Evolutionary conservation across 257 asterid species (phyloP), one percentile per base, ranked within the genome.

Genomic region (Datura wrightii): DNA sequence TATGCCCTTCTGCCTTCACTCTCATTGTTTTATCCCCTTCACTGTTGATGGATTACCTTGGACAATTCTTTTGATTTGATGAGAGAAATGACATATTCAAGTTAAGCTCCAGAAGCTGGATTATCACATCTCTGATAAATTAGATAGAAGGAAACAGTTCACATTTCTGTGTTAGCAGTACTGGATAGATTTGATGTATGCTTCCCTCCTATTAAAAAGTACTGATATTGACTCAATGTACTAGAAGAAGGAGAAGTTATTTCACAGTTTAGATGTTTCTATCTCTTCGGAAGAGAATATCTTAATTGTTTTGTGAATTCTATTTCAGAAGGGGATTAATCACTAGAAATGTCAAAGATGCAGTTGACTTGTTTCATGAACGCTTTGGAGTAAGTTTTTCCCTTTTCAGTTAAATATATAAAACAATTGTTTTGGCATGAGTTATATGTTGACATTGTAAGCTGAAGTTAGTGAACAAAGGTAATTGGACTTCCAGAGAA

Each of bases 291-390:
- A 65, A 82, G 59, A 36, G 14, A 67, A 19, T 55, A 37, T 50
- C 37, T 53, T 66, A 4, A 67, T 53, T 54, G 53, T 83, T 83
- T 50, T 65, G 42, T 85, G 59, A 60, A 79, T 76, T 42, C 79
- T 44, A 86, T 89, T 90, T 82, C 93, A 96, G 99, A 89, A 94
- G 97, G 89, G 99, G 99, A 85, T 87, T 96, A 83, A 94, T 96
- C 86, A 96, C 99, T 48, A 88, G 98, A 89, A 96, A 96, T 89
- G 96, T 93, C 84, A 93, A 92, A 90, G 91, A 88, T 5, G 91
- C 98, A 60, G 99, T 96, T 42, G 97, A 94, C 88, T 80, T 96
- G 86, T 96, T 96, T 90, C 99, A 96, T 82, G 71, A 8, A 63
- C 94, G 95, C n/a, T 96, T 96, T 90, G 98, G 98, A 90, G 99